Evolutionary conservation across 805 yeast genomes (phyloP), one percentile per base, ranked within the genome.

Genomic region (Yamadazyma insecticola): DNA sequence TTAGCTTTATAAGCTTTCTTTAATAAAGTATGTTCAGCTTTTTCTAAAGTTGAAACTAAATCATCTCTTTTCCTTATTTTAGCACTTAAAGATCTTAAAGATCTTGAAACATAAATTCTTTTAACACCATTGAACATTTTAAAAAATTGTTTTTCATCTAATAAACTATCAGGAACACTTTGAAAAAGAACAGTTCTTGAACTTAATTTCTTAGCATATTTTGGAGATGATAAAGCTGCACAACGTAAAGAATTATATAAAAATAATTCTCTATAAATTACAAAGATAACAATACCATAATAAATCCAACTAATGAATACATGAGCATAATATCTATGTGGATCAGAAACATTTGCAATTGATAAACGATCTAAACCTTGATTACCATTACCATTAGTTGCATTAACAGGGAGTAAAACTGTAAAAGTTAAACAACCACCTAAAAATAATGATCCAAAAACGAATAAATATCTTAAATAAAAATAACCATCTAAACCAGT

Each of bases 401-500:
- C 90, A 50, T 89, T 88, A 28, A 90, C 68, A 0, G 97, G 92
- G n/a, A 92, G 67, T 33, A 90, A 61, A 29, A 90, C 70, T 6
- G 82, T 78, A 68, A 74, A 76, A 5, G 77, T 61, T 17, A 77
- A 45, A 26, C 76, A 60, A 1, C 77, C 66, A 27, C 38, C 39
- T 26, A 52, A 33, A 35, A 78, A 74, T 24, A 77, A 51, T 5
- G 63, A 38, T 9, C 74, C 62, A 40, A 86, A 62, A 22, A 82
- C 48, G 29, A 74, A 68, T 17, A 92, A 55, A 51, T 83, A 92
- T 43, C 98, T 70, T 39, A 88, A 60, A 55, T 89, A 90, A 51
- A 92, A 80, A 62, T 85, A 90, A 4, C 96, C 97, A 53, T 90
- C 97, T n/a, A 90, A 53, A 12, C 97, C 97, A 13, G 92, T 81